These are phyloP conservation scores for Candida gigantensis DNA, from an alignment of 1,139 yeast species.

Conservation along the genomic window DNA sequence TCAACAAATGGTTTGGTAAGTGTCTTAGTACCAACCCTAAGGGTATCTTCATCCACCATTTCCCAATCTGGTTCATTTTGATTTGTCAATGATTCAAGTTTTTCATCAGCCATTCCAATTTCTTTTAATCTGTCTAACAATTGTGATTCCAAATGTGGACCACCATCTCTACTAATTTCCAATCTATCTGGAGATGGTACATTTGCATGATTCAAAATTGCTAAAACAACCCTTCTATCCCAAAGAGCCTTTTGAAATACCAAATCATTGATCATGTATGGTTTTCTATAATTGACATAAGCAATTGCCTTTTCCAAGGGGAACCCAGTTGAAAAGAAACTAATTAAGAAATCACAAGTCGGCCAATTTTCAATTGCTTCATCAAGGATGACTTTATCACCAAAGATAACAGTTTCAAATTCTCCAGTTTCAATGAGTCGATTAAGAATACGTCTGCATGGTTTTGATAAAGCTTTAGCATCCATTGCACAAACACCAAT, in stretches of 20 bases:
- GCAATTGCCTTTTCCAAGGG: slow-evolving; percentile 94
- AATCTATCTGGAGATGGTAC: slow-evolving; percentile 89
- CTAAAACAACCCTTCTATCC: slow-evolving; percentile 91
- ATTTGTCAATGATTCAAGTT: slow-evolving; percentile 61
- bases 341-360: slow-evolving; percentile 90
- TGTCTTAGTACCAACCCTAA: slow-evolving; percentile 70
- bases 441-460: slow-evolving; percentile 88
- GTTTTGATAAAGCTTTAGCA: slow-evolving; percentile 91
- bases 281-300: slow-evolving; percentile 86
- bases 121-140: slow-evolving; percentile 49
- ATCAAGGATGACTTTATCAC: slow-evolving; percentile 94
- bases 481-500: slow-evolving; percentile 99
- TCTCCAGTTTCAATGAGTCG: slow-evolving; percentile 90
- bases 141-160: slow-evolving; percentile 75
- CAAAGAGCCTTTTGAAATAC: slow-evolving; percentile 89
- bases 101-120: slow-evolving; percentile 40
- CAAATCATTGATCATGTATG: slow-evolving; percentile 85
- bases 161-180: slow-evolving; percentile 94
- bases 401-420: slow-evolving; percentile 94
- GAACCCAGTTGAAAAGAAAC: slow-evolving; percentile 94
- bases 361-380: slow-evolving; percentile 97
- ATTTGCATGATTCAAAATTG: slow-evolving; percentile 74
- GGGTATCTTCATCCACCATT: slow-evolving; percentile 88
- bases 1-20: slow-evolving; percentile 93
- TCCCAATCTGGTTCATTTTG: slow-evolving; percentile 77